A percentile compares a stretch with the other conserved stretches of the same genome.
phyloP scores from a whole-genome alignment of 2,329 filamentous ascomycete genomes.

The Ophiostoma populinum region DNA sequence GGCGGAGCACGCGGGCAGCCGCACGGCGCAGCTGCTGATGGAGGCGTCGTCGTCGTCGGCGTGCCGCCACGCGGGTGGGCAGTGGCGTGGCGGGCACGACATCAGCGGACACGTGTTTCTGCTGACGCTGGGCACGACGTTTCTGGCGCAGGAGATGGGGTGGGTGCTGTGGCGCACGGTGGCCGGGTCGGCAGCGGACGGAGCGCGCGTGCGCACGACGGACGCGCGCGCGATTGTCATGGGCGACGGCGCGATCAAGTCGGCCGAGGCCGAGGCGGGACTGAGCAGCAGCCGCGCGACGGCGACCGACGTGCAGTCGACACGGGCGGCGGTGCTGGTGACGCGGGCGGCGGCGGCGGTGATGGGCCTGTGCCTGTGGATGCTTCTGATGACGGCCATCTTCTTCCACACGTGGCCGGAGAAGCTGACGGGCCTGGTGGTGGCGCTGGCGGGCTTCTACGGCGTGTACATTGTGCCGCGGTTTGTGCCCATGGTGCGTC shows the following conservation, averaged over 20 bases:
- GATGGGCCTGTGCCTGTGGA: slow-evolving; percentile 66
- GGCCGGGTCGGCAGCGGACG: not conserved
- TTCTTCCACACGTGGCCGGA: slow-evolving; percentile 99
- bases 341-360: slow-evolving; percentile 39
- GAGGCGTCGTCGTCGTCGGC: slow-evolving; percentile 52
- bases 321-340: slow-evolving; percentile 5
- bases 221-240: slow-evolving; percentile 53
- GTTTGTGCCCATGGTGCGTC: slow-evolving; percentile 27
- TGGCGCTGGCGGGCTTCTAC: slow-evolving; percentile 30
- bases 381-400: slow-evolving; percentile 95
- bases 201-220: slow-evolving; percentile 16
- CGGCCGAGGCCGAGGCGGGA: slow-evolving; percentile 31
- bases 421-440: slow-evolving; percentile 47
- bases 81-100: slow-evolving; percentile 88
- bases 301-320: slow-evolving; percentile 13
- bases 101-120: slow-evolving; percentile 92
- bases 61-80: slow-evolving; percentile 67
- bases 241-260: slow-evolving; percentile 47
- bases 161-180: slow-evolving; percentile 35
- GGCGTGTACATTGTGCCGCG: slow-evolving; percentile 34
- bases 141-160: slow-evolving; percentile 63
- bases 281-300: not conserved
- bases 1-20: slow-evolving; percentile 4
- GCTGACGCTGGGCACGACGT: slow-evolving; percentile 66
- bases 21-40: not conserved